phyloP scores from a whole-genome alignment of 441 rosid species.

The Eutrema salsugineum region DNA sequence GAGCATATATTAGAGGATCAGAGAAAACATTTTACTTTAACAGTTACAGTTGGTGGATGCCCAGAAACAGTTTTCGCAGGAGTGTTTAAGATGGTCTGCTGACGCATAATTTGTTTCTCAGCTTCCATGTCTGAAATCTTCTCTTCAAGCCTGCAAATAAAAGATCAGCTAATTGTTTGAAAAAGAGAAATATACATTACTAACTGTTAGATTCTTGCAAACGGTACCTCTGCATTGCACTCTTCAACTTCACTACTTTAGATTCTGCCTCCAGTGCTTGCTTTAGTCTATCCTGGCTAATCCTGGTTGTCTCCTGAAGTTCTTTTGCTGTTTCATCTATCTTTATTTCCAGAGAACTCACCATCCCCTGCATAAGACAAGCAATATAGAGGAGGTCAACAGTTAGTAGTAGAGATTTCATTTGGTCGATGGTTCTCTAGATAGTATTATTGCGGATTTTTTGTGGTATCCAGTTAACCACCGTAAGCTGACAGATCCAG shows the following conservation, averaged over 20 bases:
- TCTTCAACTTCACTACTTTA: conserved; percentile 80
- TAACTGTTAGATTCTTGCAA: conserved; percentile 5
- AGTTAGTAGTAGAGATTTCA: neutral
- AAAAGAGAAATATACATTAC: neutral
- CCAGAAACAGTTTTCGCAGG: conserved; percentile 53
- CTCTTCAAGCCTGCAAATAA: conserved; percentile 78
- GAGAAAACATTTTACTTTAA: conserved; percentile 40
- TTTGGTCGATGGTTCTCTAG: conserved; percentile 1
- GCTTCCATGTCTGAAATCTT: conserved; percentile 82
- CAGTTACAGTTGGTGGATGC: conserved; percentile 43
- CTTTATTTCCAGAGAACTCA: conserved; percentile 71
- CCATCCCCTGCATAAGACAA: conserved; percentile 60
- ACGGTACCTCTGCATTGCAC: conserved; percentile 75
- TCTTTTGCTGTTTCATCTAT: conserved; percentile 83
- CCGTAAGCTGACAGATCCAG: neutral
- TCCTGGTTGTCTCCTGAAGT: conserved; percentile 69
- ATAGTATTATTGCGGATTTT: neutral
- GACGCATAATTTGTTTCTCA: conserved; percentile 79
- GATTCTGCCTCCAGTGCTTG: conserved; percentile 94
- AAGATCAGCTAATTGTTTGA: conserved; percentile 1
- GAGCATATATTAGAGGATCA: neutral
- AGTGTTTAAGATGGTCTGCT: conserved; percentile 59
- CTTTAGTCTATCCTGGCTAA: conserved; percentile 88
- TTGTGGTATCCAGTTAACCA: neutral
- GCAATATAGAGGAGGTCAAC: neutral